These are phyloP conservation scores for Paecilomyces variotii DNA, from an alignment of 2,329 filamentous ascomycete genomes.

Conservation along the genomic window DNA sequence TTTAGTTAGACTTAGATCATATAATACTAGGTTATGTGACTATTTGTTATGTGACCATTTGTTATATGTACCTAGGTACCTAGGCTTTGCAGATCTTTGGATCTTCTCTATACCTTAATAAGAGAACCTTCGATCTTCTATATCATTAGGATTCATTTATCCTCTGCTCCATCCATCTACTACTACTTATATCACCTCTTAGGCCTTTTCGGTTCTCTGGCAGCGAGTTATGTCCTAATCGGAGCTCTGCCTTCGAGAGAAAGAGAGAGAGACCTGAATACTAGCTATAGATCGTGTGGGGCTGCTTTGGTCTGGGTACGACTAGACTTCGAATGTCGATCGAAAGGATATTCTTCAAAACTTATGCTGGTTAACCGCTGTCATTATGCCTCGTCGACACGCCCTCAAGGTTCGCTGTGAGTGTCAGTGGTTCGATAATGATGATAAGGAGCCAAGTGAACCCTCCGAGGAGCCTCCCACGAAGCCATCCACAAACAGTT, in stretches of 20 bases:
- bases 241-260: background rate
- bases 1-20: too few relatives aligned
- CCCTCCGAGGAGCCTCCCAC: background rate
- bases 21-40: too few relatives aligned
- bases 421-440: conserved; percentile 20
- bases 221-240: background rate
- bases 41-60: too few relatives aligned
- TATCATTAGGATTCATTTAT: background rate
- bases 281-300: background rate
- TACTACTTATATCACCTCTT: background rate
- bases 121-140: too few relatives aligned
- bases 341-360: too few relatives aligned
- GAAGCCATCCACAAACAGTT: conserved; percentile 26
- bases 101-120: too few relatives aligned
- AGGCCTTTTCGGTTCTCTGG: background rate
- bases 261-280: background rate
- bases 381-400: conserved; percentile 5
- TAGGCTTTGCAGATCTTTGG: too few relatives aligned
- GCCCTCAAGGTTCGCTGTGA: conserved; percentile 23
- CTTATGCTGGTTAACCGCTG: background rate
- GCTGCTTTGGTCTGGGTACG: background rate
- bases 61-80: too few relatives aligned
- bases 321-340: background rate
- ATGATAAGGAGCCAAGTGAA: conserved; percentile 1
- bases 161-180: background rate